Percentiles rank a stretch among this genome's conserved stretches.
These are phyloP conservation scores for Aspergillus novofumigatus DNA, from an alignment of 2,329 filamentous ascomycete genomes.

Conservation along the genomic window DNA sequence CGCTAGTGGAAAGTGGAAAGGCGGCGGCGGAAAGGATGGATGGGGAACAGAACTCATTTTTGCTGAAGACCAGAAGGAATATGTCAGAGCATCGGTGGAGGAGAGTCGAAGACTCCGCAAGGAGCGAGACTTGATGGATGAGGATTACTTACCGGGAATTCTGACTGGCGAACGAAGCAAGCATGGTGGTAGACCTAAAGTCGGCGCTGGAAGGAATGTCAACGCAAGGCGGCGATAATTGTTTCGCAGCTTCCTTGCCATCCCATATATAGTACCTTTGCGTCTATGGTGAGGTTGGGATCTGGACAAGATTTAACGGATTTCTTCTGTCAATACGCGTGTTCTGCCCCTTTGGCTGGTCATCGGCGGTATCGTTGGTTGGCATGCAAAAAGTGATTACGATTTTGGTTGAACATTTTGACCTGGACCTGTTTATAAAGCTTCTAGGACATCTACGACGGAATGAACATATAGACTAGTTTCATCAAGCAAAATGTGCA, in stretches of 20 bases:
- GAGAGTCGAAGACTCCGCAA: slow-evolving; percentile 57
- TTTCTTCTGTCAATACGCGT: slow-evolving; percentile 8
- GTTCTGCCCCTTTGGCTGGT: not conserved
- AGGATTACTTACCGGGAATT: slow-evolving; percentile 84
- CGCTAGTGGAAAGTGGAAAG: slow-evolving; percentile 67
- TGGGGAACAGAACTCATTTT: slow-evolving; percentile 84
- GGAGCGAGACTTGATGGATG: slow-evolving; percentile 85
- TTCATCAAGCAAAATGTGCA: not conserved
- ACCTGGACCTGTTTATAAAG: slow-evolving; percentile 1
- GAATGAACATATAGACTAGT: not conserved
- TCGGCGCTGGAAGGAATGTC: slow-evolving; percentile 81
- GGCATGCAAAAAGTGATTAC: not conserved
- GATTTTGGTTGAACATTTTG: not conserved
- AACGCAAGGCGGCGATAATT: slow-evolving; percentile 64
- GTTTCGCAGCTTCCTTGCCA: not conserved
- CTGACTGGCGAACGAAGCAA: slow-evolving; percentile 72
- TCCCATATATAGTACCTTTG: not conserved
- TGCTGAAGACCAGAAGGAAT: slow-evolving; percentile 96
- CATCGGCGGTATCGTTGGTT: not conserved
- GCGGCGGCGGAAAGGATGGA: slow-evolving; percentile 72
- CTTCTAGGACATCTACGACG: slow-evolving; percentile 12
- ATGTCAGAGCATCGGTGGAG: slow-evolving; percentile 58
- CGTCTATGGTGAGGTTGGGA: not conserved
- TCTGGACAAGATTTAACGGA: slow-evolving; percentile 10
- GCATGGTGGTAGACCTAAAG: slow-evolving; percentile 63